These are phyloP conservation scores for Barnettozyma wickerhamii DNA, from an alignment of 805 yeast genomes.

Conservation along the genomic window DNA sequence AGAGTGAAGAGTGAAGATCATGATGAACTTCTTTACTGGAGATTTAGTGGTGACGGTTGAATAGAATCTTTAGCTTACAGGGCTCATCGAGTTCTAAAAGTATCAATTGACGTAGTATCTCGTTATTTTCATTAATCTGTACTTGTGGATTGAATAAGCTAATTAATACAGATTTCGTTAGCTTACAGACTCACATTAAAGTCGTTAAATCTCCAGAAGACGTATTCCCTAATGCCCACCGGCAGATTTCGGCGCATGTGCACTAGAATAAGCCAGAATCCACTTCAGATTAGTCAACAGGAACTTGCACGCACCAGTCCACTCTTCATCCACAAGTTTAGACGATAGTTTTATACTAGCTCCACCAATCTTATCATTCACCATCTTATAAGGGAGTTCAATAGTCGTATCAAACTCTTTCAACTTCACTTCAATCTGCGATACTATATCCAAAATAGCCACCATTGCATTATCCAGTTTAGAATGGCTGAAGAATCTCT, in stretches of 20 bases:
- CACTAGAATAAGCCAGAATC: conserved; percentile 72
- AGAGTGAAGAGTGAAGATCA: no score
- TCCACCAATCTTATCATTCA: conserved; percentile 71
- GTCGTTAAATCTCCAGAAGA: no score
- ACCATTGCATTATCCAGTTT: conserved; percentile 79
- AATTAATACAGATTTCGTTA: no score
- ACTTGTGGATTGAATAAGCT: no score
- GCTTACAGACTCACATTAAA: no score
- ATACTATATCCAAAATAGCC: conserved; percentile 61
- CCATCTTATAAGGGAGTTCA: conserved; percentile 72
- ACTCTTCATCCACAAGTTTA: conserved; percentile 59
- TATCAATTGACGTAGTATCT: no score
- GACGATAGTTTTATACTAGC: conserved; percentile 68
- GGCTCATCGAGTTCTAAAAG: no score
- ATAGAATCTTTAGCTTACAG: no score
- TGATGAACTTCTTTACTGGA: no score
- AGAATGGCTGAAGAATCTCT: conserved; percentile 67
- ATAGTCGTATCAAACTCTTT: conserved; percentile 46
- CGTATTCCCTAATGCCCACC: not conserved
- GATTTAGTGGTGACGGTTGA: no score
- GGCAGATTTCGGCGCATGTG: conserved; percentile 15
- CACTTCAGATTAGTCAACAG: conserved; percentile 76
- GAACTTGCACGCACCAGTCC: conserved; percentile 89
- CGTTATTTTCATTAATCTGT: no score
- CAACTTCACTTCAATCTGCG: conserved; percentile 27